A percentile compares a stretch with the other conserved stretches of the same genome.
Evolutionary conservation across 1,284 basidiomycete genomes (phyloP).

Genomic region (Cutaneotrichosporon cavernicola): DNA sequence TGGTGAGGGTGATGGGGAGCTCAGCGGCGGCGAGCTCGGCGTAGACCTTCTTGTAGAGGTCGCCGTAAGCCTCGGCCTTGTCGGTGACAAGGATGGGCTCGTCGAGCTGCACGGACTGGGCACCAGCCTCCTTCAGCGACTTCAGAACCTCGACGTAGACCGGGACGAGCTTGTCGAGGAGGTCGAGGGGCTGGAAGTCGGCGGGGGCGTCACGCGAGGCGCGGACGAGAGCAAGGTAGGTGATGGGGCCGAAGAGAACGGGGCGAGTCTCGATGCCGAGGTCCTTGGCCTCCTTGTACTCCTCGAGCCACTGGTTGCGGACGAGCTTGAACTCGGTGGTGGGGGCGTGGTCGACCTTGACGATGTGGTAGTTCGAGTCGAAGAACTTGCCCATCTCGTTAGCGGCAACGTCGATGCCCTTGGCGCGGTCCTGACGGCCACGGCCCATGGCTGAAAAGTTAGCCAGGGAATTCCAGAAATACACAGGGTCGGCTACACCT

Average conservation of each 20-base stretch:
- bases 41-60: slow-evolving; percentile 80
- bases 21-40: slow-evolving; percentile 75
- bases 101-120: slow-evolving; percentile 92
- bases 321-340: slow-evolving; percentile 90
- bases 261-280: slow-evolving; percentile 89
- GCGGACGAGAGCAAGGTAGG: slow-evolving; percentile 94
- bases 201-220: slow-evolving; percentile 78
- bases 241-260: slow-evolving; percentile 92
- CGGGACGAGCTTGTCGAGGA: slow-evolving; percentile 86
- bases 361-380: slow-evolving; percentile 99
- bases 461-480: not conserved
- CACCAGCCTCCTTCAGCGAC: slow-evolving; percentile 90
- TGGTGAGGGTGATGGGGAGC: slow-evolving; percentile 89
- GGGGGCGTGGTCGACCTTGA: slow-evolving; percentile 95
- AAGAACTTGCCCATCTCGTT: slow-evolving; percentile 99
- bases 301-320: slow-evolving; percentile 92
- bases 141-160: slow-evolving; percentile 88
- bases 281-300: slow-evolving; percentile 93
- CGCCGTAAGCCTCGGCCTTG: slow-evolving; percentile 72
- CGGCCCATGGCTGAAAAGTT: slow-evolving; percentile 75
- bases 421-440: slow-evolving; percentile 82
- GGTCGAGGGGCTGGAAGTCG: slow-evolving; percentile 85
- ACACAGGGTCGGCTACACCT: not conserved
- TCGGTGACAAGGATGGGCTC: slow-evolving; percentile 97
- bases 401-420: slow-evolving; percentile 91